Percentiles rank a stretch among this genome's conserved stretches.
phyloP scores from a whole-genome alignment of 352 stramenopile genomes.

The Pythium pyrilobum region DNA sequence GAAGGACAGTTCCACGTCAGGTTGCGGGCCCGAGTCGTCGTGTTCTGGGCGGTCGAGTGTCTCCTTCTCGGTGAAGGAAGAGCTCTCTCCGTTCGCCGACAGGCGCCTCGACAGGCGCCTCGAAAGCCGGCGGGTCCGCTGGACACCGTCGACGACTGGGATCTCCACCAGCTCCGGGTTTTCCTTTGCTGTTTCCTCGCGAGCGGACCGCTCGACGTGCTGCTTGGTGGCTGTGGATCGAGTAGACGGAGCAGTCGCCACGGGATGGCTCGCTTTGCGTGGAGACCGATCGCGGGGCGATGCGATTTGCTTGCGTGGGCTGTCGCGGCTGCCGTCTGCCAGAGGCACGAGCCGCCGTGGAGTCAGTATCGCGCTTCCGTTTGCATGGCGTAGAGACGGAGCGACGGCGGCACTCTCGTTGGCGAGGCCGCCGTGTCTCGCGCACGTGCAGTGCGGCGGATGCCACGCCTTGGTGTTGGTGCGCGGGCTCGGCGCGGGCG shows the following conservation, averaged over 20 bases:
- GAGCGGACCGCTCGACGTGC: neutral
- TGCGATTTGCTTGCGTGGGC: too few relatives aligned
- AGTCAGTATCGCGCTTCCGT: too few relatives aligned
- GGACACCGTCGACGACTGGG: neutral
- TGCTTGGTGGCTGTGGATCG: neutral
- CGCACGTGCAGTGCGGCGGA: constrained; percentile 33
- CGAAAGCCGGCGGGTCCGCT: neutral
- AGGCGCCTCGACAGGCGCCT: constrained; percentile 1
- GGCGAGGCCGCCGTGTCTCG: constrained; percentile 17
- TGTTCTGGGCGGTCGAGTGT: neutral
- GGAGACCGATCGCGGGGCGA: neutral
- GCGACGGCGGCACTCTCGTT: too few relatives aligned
- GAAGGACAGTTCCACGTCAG: neutral
- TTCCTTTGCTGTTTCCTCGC: neutral
- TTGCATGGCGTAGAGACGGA: too few relatives aligned
- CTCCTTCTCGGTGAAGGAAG: neutral
- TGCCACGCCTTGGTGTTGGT: constrained; percentile 34
- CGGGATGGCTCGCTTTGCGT: neutral
- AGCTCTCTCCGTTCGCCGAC: neutral
- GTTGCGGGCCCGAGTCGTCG: neutral
- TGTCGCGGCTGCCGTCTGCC: too few relatives aligned
- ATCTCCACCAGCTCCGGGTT: neutral
- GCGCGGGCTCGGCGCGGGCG: constrained; percentile 28
- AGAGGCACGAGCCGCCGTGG: too few relatives aligned
- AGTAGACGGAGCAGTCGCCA: neutral